Percentiles rank a stretch among this genome's conserved stretches.
These are phyloP conservation scores for Basipetospora chlamydospora DNA, from an alignment of 2,329 filamentous ascomycete species.

Conservation along the genomic window DNA sequence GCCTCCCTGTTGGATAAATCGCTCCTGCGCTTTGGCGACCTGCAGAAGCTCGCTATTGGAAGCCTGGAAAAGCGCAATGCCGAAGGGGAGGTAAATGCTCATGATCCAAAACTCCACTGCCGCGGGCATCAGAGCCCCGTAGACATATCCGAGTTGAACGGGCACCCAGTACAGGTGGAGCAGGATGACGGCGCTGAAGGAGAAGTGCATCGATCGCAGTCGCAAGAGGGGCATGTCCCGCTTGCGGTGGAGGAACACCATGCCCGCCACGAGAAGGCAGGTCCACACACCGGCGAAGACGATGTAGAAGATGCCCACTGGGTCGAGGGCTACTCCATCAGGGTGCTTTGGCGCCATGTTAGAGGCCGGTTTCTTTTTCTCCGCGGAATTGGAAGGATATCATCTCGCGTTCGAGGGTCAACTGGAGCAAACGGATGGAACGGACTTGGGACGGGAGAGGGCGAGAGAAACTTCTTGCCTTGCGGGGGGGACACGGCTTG, in stretches of 20 bases:
- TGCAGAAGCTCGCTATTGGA: constrained; percentile 47
- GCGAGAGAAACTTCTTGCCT: no score
- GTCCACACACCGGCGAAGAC: constrained; percentile 23
- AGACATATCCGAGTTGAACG: constrained; percentile 23
- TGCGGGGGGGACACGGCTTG: no score
- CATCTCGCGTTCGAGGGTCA: no score
- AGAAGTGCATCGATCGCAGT: constrained; percentile 24
- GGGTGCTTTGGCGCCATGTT: no score
- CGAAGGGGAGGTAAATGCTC: constrained; percentile 48
- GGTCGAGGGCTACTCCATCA: no score
- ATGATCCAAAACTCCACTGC: constrained; percentile 51
- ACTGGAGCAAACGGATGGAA: no score
- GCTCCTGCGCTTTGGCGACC: constrained; percentile 39
- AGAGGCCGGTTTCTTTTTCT: no score
- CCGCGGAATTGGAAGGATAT: no score
- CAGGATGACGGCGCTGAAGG: constrained; percentile 23
- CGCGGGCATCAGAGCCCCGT: constrained; percentile 29
- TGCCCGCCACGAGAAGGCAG: constrained; percentile 21
- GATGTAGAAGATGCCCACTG: constrained; percentile 26
- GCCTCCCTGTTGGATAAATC: constrained; percentile 15
- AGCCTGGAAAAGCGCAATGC: constrained; percentile 52
- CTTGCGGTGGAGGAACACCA: constrained; percentile 24
- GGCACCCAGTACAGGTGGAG: constrained; percentile 29
- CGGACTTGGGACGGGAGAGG: no score
- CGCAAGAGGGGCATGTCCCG: constrained; percentile 25